phyloP scores from a whole-genome alignment of 2,329 filamentous ascomycete genomes.

The Aspergillus sp. region DNA sequence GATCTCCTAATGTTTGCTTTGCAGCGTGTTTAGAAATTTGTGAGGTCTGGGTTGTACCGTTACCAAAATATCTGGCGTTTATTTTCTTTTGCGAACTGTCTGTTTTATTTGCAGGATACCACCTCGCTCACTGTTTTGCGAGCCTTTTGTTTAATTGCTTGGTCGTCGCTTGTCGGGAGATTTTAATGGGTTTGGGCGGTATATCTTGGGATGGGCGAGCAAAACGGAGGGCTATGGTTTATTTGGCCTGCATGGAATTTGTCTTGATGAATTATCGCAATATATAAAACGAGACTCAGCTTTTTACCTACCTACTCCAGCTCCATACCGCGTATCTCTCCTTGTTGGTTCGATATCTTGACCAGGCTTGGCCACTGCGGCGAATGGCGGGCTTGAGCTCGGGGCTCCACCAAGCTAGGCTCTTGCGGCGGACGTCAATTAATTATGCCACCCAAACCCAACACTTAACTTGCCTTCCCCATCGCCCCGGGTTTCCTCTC shows the following conservation, averaged over 20 bases:
- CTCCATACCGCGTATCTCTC: background rate
- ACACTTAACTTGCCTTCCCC: slow-evolving; percentile 8
- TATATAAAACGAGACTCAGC: background rate
- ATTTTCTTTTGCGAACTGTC: slow-evolving; percentile 15
- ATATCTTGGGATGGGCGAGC: background rate
- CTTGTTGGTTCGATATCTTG: slow-evolving; percentile 5
- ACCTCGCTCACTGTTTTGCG: slow-evolving; percentile 22
- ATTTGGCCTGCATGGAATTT: background rate
- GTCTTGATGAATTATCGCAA: background rate
- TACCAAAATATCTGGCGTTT: slow-evolving; percentile 26
- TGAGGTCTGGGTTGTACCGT: slow-evolving; percentile 23
- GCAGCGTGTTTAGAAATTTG: slow-evolving; percentile 28
- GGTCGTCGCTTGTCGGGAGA: slow-evolving; percentile 6
- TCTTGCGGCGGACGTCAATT: slow-evolving; percentile 26
- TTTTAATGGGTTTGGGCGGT: slow-evolving; percentile 2
- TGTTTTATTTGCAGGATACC: slow-evolving; percentile 31
- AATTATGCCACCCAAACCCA: slow-evolving; percentile 13
- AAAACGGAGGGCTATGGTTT: background rate
- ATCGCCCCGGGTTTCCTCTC: slow-evolving; percentile 15
- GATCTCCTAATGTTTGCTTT: slow-evolving; percentile 10
- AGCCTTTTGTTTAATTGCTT: slow-evolving; percentile 9
- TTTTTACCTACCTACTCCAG: background rate
- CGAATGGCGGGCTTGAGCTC: slow-evolving; percentile 10
- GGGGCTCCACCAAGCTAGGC: slow-evolving; percentile 19
- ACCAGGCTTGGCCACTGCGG: slow-evolving; percentile 8